Evolutionary conservation across 2,329 filamentous ascomycete genomes (phyloP).

Genomic region (Microcyclospora pomicola): DNA sequence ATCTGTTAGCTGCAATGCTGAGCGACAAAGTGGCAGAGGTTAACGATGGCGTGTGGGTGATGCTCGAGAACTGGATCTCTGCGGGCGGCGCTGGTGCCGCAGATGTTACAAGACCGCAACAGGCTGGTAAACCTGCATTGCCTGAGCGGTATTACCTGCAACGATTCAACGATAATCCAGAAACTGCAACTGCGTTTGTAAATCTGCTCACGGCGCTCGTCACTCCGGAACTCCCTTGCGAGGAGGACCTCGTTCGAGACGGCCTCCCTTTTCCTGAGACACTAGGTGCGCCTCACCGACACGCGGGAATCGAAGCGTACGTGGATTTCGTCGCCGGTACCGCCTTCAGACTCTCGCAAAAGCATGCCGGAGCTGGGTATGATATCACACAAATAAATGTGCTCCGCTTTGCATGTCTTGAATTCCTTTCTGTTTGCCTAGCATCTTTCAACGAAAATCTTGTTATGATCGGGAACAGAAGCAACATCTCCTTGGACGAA

Average conservation of each 20-base stretch:
- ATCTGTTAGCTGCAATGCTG: slow-evolving; percentile 61
- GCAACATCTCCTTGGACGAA: slow-evolving; percentile 59
- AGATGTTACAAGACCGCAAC: slow-evolving; percentile 5
- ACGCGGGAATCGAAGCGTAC: slow-evolving; percentile 80
- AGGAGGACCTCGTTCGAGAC: slow-evolving; percentile 50
- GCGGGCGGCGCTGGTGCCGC: slow-evolving; percentile 27
- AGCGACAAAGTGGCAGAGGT: slow-evolving; percentile 55
- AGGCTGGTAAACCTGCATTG: slow-evolving; percentile 6
- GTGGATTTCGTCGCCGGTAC: slow-evolving; percentile 79
- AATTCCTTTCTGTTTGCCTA: slow-evolving; percentile 68
- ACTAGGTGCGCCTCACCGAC: slow-evolving; percentile 62
- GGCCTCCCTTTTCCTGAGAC: slow-evolving; percentile 74
- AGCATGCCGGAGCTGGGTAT: slow-evolving; percentile 50
- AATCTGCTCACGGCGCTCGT: slow-evolving; percentile 61
- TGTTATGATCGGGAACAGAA: slow-evolving; percentile 69
- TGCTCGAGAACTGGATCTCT: slow-evolving; percentile 66
- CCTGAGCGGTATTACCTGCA: slow-evolving; percentile 19
- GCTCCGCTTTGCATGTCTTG: slow-evolving; percentile 65
- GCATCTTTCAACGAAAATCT: slow-evolving; percentile 88
- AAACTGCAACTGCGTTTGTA: slow-evolving; percentile 58
- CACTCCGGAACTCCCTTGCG: slow-evolving; percentile 44
- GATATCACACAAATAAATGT: slow-evolving; percentile 47
- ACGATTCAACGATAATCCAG: slow-evolving; percentile 16
- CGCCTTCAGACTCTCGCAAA: slow-evolving; percentile 44
- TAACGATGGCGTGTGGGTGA: slow-evolving; percentile 63